A percentile compares a stretch with the other conserved stretches of the same genome.
Conservation (phyloP, 495 filamentous ascomycete genomes). For the Paragyromitra xinjiangensis region DNA sequence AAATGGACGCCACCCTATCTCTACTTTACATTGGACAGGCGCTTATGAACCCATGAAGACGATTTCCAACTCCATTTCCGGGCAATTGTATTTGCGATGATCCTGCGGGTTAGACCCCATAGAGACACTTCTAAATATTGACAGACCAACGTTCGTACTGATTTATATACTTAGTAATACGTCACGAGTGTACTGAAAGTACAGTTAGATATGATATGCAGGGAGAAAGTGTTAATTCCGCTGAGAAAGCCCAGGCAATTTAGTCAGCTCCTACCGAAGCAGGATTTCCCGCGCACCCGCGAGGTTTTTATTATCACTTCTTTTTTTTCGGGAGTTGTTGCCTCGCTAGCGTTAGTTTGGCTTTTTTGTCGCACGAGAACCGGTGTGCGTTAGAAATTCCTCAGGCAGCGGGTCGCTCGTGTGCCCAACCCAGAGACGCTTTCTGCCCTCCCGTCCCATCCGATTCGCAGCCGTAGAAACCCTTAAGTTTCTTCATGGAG, state of each 20-base stretch:
- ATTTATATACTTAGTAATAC: neutral
- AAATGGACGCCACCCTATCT: constrained; percentile 29
- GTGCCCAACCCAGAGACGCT: constrained; percentile 33
- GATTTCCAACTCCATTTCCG: constrained; percentile 10
- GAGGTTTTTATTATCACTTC: constrained; percentile 31
- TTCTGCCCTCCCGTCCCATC: neutral
- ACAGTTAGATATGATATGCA: constrained; percentile 23
- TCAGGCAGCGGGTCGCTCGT: constrained; percentile 36
- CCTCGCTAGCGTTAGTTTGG: constrained; percentile 42
- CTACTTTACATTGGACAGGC: constrained; percentile 39
- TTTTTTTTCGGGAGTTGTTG: constrained; percentile 32
- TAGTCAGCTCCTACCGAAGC: constrained; percentile 20
- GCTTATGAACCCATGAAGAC: constrained; percentile 28
- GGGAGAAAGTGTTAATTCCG: neutral
- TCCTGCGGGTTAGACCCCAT: constrained; percentile 4
- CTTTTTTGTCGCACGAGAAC: constrained; percentile 21
- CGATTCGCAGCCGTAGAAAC: constrained; percentile 12
- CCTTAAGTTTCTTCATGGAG: neutral
- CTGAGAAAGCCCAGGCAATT: constrained; percentile 13
- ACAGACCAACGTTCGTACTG: constrained; percentile 7
- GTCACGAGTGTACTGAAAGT: neutral
- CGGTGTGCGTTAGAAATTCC: constrained; percentile 37
- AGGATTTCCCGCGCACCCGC: constrained; percentile 40
- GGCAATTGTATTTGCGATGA: constrained; percentile 10
- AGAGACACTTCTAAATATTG: neutral